Base-by-base conservation (phyloP, 768 basidiomycete genomes). In the Boletus rufocinnamomeus region DNA sequence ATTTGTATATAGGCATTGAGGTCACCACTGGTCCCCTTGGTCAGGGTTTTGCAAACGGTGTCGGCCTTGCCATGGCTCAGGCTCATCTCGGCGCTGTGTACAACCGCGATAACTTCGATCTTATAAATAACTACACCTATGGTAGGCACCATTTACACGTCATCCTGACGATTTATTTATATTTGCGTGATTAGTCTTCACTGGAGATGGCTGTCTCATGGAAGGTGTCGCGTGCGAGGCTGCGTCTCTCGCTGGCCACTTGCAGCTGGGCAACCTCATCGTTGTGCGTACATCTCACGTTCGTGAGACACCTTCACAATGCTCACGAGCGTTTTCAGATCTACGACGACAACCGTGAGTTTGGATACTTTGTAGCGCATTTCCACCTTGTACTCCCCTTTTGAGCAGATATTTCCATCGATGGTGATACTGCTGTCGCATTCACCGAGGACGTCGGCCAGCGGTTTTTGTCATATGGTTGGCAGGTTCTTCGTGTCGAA, bases 11-110 rank as follows among this genome's bases (percentile, higher is more conserved):
- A 87, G 85, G 87, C 59, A 81, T 92, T 49, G 91, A 93, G 77
- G 93, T 98, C 59, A 98, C 95, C 62, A 98, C 95, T 56, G 95
- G 95, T 54, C 95, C 95, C 61, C 86, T 98, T 34, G 95, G 95
- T 45, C 95, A 98, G 76, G 93, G 94, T 63, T 91, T 98, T 72
- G 86, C 89, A 62, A 96, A 95, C 70, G 93, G 86, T 60, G 93
- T 98, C 65, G 95, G 95, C 70, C 77, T 98, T 57, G 95, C 95
- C 52, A 93, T 96, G 57, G 95, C 91, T 23, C 90, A 95, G 76
- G 89, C 91, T 35, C 95, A 98, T 74, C 78, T 96, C 58, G 91
- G 80, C 47, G 93, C 93, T n/a, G 78, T 86, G 46, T 97, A 85
- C 80, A 97, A 97, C 82, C 91, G 88, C 73, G 86, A 91, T 41